A percentile compares a stretch with the other conserved stretches of the same genome.
These are phyloP conservation scores for Leccinum barrowsii DNA, from an alignment of 768 basidiomycete genomes.

Conservation along the genomic window DNA sequence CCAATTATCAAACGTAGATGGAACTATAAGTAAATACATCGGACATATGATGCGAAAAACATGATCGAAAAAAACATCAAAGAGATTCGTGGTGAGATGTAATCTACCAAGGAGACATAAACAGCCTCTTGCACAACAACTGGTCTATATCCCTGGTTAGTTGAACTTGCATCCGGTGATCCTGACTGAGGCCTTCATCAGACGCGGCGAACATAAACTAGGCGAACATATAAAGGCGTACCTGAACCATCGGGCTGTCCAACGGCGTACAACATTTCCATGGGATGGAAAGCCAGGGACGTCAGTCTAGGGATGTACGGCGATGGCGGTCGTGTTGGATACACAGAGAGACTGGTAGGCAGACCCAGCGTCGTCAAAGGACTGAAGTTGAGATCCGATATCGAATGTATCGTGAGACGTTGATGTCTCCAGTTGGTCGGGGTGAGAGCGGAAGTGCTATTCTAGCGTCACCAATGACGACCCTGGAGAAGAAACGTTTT, in stretches of 20 bases:
- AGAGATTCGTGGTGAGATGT: slow-evolving; percentile 17
- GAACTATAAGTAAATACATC: not conserved
- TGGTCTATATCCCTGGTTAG: slow-evolving; percentile 1
- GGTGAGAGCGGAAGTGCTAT: slow-evolving; percentile 58
- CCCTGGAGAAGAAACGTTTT: not conserved
- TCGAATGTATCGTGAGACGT: slow-evolving; percentile 55
- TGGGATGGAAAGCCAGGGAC: slow-evolving; percentile 67
- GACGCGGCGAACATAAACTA: not conserved
- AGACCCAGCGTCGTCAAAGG: slow-evolving; percentile 43
- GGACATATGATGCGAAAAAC: slow-evolving; percentile 12
- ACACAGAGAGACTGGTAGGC: slow-evolving; percentile 51
- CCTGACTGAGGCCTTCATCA: slow-evolving; percentile 38
- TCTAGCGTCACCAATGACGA: slow-evolving; percentile 3
- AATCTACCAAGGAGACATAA: not conserved
- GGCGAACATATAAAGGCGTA: slow-evolving; percentile 24
- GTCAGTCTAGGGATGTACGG: slow-evolving; percentile 59
- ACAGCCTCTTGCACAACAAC: not conserved
- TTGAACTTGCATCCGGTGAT: slow-evolving; percentile 56
- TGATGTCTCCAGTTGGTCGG: slow-evolving; percentile 65
- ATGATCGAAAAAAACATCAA: slow-evolving; percentile 2
- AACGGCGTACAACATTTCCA: slow-evolving; percentile 78
- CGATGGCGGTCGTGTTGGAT: slow-evolving; percentile 56
- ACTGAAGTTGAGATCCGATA: slow-evolving; percentile 35
- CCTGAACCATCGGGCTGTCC: slow-evolving; percentile 69
- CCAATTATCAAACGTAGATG: not conserved